phyloP scores from a whole-genome alignment of 2,329 filamentous ascomycete genomes.

The Stachybotrys chlorohalonatus region DNA sequence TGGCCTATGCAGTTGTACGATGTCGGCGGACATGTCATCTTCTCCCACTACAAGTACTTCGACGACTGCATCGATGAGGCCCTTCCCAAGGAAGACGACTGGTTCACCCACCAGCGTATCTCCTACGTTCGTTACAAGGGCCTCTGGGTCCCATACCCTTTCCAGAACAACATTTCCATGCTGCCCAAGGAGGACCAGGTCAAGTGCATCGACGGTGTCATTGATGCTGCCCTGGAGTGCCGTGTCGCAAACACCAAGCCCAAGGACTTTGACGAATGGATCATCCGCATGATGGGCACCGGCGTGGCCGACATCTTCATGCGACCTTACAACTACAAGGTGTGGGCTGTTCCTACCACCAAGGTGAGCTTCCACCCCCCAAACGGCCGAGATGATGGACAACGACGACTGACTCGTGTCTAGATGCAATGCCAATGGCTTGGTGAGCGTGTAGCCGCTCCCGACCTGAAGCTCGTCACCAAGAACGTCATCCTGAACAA shows the following conservation, averaged over 20 bases:
- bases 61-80: slow-evolving; percentile 98
- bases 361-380: slow-evolving; percentile 52
- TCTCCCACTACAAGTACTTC: slow-evolving; percentile 99
- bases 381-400: background rate
- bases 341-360: slow-evolving; percentile 96
- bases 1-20: slow-evolving; percentile 69
- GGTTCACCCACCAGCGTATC: slow-evolving; percentile 96
- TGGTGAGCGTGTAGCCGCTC: slow-evolving; percentile 94
- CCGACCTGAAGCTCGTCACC: slow-evolving; percentile 87
- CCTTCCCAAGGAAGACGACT: slow-evolving; percentile 85
- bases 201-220: slow-evolving; percentile 86
- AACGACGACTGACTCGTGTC: slow-evolving; percentile 2
- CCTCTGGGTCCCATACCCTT: slow-evolving; percentile 96
- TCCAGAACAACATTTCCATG: slow-evolving; percentile 99
- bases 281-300: slow-evolving; percentile 80
- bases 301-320: slow-evolving; percentile 95
- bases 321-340: slow-evolving; percentile 99
- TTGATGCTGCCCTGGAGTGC: slow-evolving; percentile 82
- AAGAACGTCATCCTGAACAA: slow-evolving; percentile 95
- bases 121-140: slow-evolving; percentile 97
- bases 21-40: slow-evolving; percentile 96
- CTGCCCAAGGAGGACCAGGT: slow-evolving; percentile 96
- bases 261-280: slow-evolving; percentile 97
- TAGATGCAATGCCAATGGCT: slow-evolving; percentile 99
- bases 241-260: slow-evolving; percentile 87